Percentiles rank a stretch among this genome's conserved stretches.
Conservation (phyloP, 768 basidiomycete genomes). For the Gloeopeniophorella convolvens region DNA sequence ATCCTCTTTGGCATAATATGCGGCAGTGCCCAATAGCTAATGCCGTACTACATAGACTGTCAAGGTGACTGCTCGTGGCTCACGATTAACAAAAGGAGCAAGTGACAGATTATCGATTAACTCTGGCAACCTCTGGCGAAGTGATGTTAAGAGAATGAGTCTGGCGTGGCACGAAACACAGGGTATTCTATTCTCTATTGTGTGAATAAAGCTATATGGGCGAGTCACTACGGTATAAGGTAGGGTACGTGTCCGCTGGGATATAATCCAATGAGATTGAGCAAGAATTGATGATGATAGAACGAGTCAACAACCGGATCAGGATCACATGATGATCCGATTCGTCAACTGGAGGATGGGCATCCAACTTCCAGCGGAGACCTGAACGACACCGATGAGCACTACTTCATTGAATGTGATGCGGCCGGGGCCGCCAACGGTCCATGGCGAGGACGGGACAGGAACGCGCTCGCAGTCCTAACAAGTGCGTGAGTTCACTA, state of each 20-base stretch:
- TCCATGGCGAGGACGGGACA: not conserved
- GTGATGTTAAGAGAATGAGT: not conserved
- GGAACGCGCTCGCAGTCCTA: conserved; percentile 5
- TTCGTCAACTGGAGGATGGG: conserved; percentile 11
- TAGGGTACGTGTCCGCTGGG: not conserved
- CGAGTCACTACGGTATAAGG: not conserved
- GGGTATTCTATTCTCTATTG: not conserved
- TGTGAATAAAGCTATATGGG: too few species aligned
- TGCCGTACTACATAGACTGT: too few species aligned
- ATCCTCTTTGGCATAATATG: not conserved
- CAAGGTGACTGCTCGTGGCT: not conserved
- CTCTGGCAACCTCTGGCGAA: not conserved
- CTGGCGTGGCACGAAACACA: not conserved
- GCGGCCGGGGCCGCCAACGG: not conserved
- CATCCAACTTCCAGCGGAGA: conserved; percentile 17
- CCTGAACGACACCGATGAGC: conserved; percentile 16
- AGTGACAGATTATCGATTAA: not conserved
- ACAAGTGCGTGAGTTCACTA: not conserved
- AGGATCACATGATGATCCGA: conserved; percentile 6
- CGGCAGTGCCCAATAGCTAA: not conserved
- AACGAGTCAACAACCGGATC: not conserved
- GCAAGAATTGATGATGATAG: not conserved
- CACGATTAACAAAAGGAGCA: not conserved
- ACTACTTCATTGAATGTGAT: conserved; percentile 13
- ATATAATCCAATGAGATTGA: not conserved